Conservation (phyloP, 257 asterid genomes). For the Ophiorrhiza pumila region DNA sequence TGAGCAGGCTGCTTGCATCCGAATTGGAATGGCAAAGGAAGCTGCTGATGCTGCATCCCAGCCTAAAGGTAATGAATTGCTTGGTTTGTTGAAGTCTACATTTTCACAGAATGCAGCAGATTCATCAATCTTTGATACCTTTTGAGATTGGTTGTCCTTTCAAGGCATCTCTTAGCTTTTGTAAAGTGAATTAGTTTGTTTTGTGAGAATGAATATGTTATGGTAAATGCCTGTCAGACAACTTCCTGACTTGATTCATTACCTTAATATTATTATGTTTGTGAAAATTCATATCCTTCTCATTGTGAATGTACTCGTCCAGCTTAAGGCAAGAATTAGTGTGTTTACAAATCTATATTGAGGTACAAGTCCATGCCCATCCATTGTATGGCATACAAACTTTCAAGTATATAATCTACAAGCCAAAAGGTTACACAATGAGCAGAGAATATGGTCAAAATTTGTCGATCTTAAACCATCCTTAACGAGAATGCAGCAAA, state of each 20-base stretch:
- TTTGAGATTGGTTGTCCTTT: conserved; percentile 75
- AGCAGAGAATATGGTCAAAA: too few relatives aligned
- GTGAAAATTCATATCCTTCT: too few relatives aligned
- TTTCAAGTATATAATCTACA: too few relatives aligned
- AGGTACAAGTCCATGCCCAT: too few relatives aligned
- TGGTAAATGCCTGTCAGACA: background rate
- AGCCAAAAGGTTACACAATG: too few relatives aligned
- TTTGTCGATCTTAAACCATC: too few relatives aligned
- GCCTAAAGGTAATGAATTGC: conserved; percentile 85
- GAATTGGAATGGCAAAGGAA: conserved; percentile 93
- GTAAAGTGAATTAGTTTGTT: background rate
- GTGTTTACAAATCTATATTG: too few relatives aligned
- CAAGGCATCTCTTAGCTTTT: conserved; percentile 60
- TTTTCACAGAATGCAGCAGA: conserved; percentile 74
- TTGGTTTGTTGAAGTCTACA: conserved; percentile 60
- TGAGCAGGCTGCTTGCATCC: conserved; percentile 80
- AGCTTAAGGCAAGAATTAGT: too few relatives aligned
- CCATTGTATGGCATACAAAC: too few relatives aligned
- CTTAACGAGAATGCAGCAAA: too few relatives aligned
- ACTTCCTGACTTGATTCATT: background rate
- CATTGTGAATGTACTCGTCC: too few relatives aligned
- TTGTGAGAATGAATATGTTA: background rate
- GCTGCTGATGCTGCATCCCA: conserved; percentile 94
- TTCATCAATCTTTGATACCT: conserved; percentile 70
- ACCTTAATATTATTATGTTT: background rate